A percentile compares a stretch with the other conserved stretches of the same genome.
Evolutionary conservation across 306 rosid species (phyloP).

Genomic region (Lablab purpureus): DNA sequence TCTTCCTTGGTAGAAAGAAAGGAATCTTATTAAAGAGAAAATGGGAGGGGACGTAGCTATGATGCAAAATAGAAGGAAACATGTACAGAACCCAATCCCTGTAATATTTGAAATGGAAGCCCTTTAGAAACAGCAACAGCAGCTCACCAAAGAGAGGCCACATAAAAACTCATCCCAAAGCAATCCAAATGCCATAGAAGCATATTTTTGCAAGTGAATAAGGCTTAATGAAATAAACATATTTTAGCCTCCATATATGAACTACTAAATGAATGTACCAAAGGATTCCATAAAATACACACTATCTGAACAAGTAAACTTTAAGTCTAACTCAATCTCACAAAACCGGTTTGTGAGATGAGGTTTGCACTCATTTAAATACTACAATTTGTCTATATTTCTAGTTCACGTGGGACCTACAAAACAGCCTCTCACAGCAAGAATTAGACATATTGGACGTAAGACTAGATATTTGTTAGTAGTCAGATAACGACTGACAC

Average conservation of each 20-base stretch:
- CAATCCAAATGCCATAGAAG: conserved; percentile 14
- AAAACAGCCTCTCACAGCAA: too few species aligned
- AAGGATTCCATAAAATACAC: too few species aligned
- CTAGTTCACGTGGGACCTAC: too few species aligned
- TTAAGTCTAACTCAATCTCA: too few species aligned
- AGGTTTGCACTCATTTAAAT: too few species aligned
- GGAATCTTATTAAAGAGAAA: conserved; percentile 21
- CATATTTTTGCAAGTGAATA: conserved; percentile 7
- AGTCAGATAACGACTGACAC: too few species aligned
- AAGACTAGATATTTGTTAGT: too few species aligned
- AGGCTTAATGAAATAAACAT: conserved; percentile 24
- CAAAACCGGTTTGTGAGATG: too few species aligned
- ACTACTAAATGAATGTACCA: conserved; percentile 3
- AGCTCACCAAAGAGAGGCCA: conserved; percentile 4
- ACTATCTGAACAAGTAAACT: too few species aligned
- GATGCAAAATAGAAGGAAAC: conserved; percentile 15
- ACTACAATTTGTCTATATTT: too few species aligned
- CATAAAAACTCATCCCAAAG: conserved; percentile 3
- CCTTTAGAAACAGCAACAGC: conserved; percentile 12
- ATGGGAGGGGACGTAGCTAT: background rate
- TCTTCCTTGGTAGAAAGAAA: background rate
- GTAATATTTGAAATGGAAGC: conserved; percentile 33
- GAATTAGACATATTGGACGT: too few species aligned
- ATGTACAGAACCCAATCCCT: background rate
- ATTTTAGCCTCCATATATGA: background rate